Conservation (phyloP, 2,329 filamentous ascomycete species). For the Geoglossum cookeanum region DNA sequence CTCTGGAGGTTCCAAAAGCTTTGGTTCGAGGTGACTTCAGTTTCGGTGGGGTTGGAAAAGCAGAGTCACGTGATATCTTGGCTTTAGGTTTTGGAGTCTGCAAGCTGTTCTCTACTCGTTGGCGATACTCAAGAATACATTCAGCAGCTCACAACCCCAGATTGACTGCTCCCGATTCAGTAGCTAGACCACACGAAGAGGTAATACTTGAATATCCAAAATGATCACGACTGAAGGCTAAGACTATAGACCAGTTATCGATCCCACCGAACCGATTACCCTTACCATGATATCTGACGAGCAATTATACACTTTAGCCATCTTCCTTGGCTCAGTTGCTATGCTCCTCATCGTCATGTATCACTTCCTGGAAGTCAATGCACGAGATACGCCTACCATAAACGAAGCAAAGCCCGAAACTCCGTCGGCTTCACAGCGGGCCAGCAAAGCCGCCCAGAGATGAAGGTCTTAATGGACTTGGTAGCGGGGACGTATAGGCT, state of each 20-base stretch:
- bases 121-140: background rate
- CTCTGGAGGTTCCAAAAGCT: background rate
- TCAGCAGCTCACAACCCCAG: background rate
- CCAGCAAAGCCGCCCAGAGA: background rate
- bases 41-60: background rate
- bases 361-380: slow-evolving; percentile 91
- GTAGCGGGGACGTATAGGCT: background rate
- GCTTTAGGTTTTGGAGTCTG: background rate
- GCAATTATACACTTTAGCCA: slow-evolving; percentile 76
- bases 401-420: background rate
- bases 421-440: background rate
- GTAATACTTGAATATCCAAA: background rate
- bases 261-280: background rate
- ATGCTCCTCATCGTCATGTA: slow-evolving; percentile 91
- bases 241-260: background rate
- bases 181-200: background rate
- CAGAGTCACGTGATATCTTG: background rate
- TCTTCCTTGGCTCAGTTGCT: slow-evolving; percentile 75
- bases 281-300: slow-evolving; percentile 81
- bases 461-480: background rate
- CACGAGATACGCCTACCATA: slow-evolving; percentile 29
- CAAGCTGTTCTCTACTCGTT: background rate
- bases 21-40: background rate
- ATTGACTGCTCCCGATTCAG: background rate
- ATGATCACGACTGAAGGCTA: background rate